These are phyloP conservation scores for Coemansia sp. DNA, from an alignment of 192 early-diverging fungal species.

Conservation along the genomic window DNA sequence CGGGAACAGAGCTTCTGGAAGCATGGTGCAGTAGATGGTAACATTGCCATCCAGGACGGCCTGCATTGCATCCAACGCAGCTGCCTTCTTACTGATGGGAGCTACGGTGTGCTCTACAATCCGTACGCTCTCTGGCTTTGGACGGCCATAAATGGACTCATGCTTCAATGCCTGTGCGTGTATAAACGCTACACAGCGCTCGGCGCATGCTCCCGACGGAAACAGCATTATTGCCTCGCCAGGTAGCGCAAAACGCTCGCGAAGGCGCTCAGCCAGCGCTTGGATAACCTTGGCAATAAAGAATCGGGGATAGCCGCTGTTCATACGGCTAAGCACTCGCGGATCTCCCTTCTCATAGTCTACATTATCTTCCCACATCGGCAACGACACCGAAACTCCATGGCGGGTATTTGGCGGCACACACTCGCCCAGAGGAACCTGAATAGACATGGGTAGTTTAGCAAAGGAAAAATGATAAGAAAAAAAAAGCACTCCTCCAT, in stretches of 20 bases:
- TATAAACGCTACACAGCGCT: conserved; percentile 52
- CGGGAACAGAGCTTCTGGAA: conserved; percentile 63
- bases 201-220: conserved; percentile 65
- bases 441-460: conserved; percentile 8
- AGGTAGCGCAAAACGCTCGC: conserved; percentile 63
- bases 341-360: conserved; percentile 88
- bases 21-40: conserved; percentile 67
- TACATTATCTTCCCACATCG: conserved; percentile 86
- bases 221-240: conserved; percentile 72
- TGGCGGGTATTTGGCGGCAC: conserved; percentile 73
- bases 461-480: neutral
- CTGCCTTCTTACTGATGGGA: conserved; percentile 38
- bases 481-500: neutral
- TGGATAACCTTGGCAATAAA: conserved; percentile 62
- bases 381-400: conserved; percentile 89
- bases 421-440: conserved; percentile 62
- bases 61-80: conserved; percentile 43
- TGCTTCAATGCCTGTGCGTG: conserved; percentile 44
- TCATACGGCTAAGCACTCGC: conserved; percentile 67
- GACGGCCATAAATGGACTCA: conserved; percentile 11
- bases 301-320: conserved; percentile 91
- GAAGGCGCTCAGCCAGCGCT: conserved; percentile 44
- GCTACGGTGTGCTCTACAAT: conserved; percentile 39
- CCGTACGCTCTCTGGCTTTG: conserved; percentile 34
- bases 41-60: conserved; percentile 51